Evolutionary conservation across 164 flowering plant species (phyloP), one percentile per base, ranked within the genome.

Genomic region (Hamamelis virginiana): DNA sequence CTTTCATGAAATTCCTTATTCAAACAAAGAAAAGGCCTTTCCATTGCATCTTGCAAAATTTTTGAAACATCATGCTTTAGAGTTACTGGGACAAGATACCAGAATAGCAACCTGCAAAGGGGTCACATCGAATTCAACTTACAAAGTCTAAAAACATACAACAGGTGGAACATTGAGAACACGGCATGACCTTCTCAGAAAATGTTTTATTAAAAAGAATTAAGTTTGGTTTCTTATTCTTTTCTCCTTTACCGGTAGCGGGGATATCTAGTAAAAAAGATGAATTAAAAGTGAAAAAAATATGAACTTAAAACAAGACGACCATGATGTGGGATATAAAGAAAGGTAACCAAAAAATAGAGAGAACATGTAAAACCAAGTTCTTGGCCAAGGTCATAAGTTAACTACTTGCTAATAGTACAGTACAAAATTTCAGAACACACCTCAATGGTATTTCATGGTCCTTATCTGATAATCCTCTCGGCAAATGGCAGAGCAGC

Each of bases 21-120:
- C 79, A 88, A 65, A 71, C 72, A 77, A 72, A 92, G 80, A 80
- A 92, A 87, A 62, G 94, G 94, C 78, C 92, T 86, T 25, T 57
- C 48, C 52, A 69, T 48, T 33, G 59, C 15, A 26, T 83, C 89
- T 64, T 70, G 72, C 75, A 87, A 63, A 43, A 80, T 67, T 59
- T 64, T 71, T 28, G 80, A 70, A 19, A 55, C 26, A 55, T 55
- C 59, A 19, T 55, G 59, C 59, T 55, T 55, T 4, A 55, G 59
- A 19, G 26, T 55, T 55, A 55, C 65, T 21, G 92, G 90, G 46
- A 89, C 88, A 70, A 87, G 89, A 75, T 85, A 83, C 94, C 97
- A 91, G 45, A 80, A 55, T 16, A 81, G 59, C 74, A 87, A 73
- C 84, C 94, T 88, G 86, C 62, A 65, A 50, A 44, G 18, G 59